Conservation (phyloP, 2,329 filamentous ascomycete species). For the Diaporthe citri region DNA sequence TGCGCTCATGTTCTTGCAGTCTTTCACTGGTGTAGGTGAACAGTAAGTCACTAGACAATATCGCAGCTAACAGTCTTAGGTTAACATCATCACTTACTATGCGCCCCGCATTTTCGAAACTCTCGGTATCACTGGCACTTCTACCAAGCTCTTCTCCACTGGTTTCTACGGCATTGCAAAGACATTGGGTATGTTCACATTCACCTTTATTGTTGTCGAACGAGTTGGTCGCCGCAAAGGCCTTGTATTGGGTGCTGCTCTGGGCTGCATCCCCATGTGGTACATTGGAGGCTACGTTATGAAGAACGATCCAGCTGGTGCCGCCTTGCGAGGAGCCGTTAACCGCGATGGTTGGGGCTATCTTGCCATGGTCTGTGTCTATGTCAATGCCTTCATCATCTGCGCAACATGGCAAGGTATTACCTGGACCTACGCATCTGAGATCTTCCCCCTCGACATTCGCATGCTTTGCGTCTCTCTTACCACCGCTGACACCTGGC, state of each 20-base stretch:
- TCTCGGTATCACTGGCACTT: slow-evolving; percentile 57
- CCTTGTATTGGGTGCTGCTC: slow-evolving; percentile 16
- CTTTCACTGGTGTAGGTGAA: slow-evolving; percentile 16
- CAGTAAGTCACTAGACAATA: not conserved
- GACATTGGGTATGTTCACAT: slow-evolving; percentile 67
- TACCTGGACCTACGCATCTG: slow-evolving; percentile 19
- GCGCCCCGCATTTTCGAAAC: slow-evolving; percentile 50
- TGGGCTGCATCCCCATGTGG: slow-evolving; percentile 13
- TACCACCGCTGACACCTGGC: slow-evolving; percentile 14
- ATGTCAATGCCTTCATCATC: slow-evolving; percentile 20
- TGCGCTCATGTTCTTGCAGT: slow-evolving; percentile 21
- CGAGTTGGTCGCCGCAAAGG: slow-evolving; percentile 17
- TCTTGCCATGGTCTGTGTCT: slow-evolving; percentile 22
- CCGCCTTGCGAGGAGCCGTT: slow-evolving; percentile 8
- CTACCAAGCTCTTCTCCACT: slow-evolving; percentile 69
- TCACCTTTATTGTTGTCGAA: slow-evolving; percentile 68
- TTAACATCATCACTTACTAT: slow-evolving; percentile 50
- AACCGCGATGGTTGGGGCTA: slow-evolving; percentile 20
- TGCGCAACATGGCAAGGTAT: slow-evolving; percentile 23
- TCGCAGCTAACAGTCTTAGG: slow-evolving; percentile 3
- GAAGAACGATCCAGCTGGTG: slow-evolving; percentile 11
- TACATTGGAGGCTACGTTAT: slow-evolving; percentile 20
- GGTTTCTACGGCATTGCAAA: slow-evolving; percentile 75
- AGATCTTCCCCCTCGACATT: slow-evolving; percentile 14
- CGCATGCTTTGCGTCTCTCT: slow-evolving; percentile 20